phyloP scores from a whole-genome alignment of 2,329 filamentous ascomycete species.

The Plenodomus biglobosus region DNA sequence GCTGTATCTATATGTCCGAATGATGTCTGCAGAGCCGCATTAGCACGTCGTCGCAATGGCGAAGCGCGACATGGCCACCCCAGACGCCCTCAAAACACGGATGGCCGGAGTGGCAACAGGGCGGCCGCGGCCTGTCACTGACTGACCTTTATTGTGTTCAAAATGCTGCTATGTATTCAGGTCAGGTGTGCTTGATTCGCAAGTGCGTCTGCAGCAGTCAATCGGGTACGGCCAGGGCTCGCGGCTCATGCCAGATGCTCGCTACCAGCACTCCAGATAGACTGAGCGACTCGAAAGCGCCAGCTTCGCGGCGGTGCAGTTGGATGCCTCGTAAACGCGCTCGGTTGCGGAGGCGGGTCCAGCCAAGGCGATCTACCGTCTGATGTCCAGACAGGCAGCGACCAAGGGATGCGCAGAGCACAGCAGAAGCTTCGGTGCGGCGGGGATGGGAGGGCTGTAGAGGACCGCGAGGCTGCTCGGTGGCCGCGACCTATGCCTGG shows the following conservation, averaged over 20 bases:
- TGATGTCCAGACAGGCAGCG: slow-evolving; percentile 8
- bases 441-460: slow-evolving; percentile 2
- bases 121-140: slow-evolving; percentile 20
- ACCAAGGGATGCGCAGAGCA: slow-evolving; percentile 8
- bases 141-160: too few species aligned
- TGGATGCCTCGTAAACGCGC: slow-evolving; percentile 10
- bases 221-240: too few species aligned
- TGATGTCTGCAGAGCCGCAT: slow-evolving; percentile 11
- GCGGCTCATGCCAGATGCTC: slow-evolving; percentile 16
- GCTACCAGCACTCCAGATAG: slow-evolving; percentile 13
- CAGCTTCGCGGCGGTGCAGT: slow-evolving; percentile 20
- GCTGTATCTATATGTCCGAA: not conserved
- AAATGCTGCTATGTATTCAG: slow-evolving; percentile 9
- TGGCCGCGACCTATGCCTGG: slow-evolving; percentile 9
- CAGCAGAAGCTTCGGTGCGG: slow-evolving; percentile 1
- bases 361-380: slow-evolving; percentile 17
- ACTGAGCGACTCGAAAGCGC: slow-evolving; percentile 10
- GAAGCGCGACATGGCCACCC: not conserved
- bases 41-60: slow-evolving; percentile 6
- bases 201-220: slow-evolving; percentile 3
- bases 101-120: slow-evolving; percentile 2
- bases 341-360: slow-evolving; percentile 13
- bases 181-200: slow-evolving; percentile 10
- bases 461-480: slow-evolving; percentile 1
- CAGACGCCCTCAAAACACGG: not conserved